Evolutionary conservation across 257 asterid species (phyloP).

Genomic region (Solanum medicagineum): DNA sequence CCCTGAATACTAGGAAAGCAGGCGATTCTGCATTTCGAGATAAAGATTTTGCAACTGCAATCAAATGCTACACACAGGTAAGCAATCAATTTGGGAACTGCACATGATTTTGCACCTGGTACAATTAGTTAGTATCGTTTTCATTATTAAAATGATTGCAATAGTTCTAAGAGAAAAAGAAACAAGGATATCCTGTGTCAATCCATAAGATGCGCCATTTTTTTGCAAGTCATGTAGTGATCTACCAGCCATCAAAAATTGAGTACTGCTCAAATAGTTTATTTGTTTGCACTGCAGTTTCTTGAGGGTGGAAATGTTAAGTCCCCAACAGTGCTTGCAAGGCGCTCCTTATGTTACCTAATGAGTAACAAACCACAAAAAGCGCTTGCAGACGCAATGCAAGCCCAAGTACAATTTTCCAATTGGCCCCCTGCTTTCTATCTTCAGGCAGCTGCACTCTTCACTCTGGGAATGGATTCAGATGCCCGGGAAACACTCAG

Average conservation of each 20-base stretch:
- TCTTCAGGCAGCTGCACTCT: conserved; percentile 42
- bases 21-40: conserved; percentile 34
- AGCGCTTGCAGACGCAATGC: conserved; percentile 46
- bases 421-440: conserved; percentile 35
- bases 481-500: conserved; percentile 28
- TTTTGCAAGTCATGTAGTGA: background rate
- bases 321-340: conserved; percentile 36
- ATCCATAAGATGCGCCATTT: background rate
- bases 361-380: conserved; percentile 24
- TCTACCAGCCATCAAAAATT: background rate
- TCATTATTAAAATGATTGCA: background rate
- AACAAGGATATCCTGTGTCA: background rate
- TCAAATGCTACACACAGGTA: conserved; percentile 26
- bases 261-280: background rate
- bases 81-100: background rate
- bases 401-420: conserved; percentile 33
- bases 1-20: conserved; percentile 25
- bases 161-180: background rate
- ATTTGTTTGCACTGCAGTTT: conserved; percentile 12
- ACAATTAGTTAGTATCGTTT: background rate
- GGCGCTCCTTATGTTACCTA: conserved; percentile 35
- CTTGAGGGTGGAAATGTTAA: conserved; percentile 23
- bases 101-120: background rate
- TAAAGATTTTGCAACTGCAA: conserved; percentile 30
- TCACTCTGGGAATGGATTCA: conserved; percentile 30